A percentile compares a stretch with the other conserved stretches of the same genome.
These are phyloP conservation scores for Kodamaea sp. DNA, from an alignment of 1,139 yeast species.

Conservation along the genomic window DNA sequence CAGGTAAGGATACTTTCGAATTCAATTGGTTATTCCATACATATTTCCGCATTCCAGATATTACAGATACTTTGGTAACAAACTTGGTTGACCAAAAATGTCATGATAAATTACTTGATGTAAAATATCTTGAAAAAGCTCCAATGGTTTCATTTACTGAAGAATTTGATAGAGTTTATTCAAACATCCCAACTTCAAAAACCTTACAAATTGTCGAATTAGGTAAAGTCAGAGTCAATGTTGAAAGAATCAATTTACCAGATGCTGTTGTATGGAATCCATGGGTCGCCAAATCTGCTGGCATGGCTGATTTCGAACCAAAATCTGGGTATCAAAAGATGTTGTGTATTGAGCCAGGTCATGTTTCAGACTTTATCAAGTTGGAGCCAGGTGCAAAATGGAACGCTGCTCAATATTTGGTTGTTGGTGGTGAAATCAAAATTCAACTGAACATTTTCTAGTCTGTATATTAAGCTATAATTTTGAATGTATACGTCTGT, in stretches of 20 bases:
- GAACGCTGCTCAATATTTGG: constrained; percentile 44
- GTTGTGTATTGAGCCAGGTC: constrained; percentile 95
- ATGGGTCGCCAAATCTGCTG: constrained; percentile 75
- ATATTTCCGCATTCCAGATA: constrained; percentile 72
- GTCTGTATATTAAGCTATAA: background rate
- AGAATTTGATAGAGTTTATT: constrained; percentile 84
- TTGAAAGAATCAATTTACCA: constrained; percentile 64
- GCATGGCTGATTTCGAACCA: constrained; percentile 87
- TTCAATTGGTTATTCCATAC: constrained; percentile 97
- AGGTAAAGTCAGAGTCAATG: constrained; percentile 66
- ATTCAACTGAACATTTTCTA: constrained; percentile 42
- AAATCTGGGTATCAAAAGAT: constrained; percentile 76
- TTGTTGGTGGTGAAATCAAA: constrained; percentile 42
- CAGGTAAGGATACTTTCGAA: constrained; percentile 61
- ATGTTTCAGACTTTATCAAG: constrained; percentile 63
- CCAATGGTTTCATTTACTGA: constrained; percentile 70
- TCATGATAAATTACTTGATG: constrained; percentile 68
- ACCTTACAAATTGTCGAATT: constrained; percentile 60
- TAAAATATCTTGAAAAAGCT: constrained; percentile 63
- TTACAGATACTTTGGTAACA: constrained; percentile 70
- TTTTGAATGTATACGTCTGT: too few species aligned
- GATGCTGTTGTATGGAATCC: constrained; percentile 99
- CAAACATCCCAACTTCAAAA: constrained; percentile 52
- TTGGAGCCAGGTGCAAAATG: constrained; percentile 69
- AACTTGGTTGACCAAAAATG: constrained; percentile 71